Conservation (phyloP, 345 rosid genomes). For the Eucalyptus tenuipes region DNA sequence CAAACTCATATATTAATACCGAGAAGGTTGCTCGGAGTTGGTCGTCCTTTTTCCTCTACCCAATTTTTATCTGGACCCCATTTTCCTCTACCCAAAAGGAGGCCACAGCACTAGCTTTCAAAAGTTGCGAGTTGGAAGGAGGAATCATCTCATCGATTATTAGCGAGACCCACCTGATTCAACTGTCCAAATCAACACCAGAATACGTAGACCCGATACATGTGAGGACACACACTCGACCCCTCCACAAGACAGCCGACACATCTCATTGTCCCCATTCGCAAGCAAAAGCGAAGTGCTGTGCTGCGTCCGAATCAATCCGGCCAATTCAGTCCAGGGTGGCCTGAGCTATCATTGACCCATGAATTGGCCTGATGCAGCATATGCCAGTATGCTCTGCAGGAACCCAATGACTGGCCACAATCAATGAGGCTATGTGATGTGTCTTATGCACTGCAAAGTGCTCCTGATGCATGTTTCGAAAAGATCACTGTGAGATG, state of each 20-base stretch:
- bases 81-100: not conserved
- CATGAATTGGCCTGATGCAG: not conserved
- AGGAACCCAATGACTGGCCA: not conserved
- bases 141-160: not conserved
- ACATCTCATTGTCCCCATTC: not conserved
- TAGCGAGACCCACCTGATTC: not conserved
- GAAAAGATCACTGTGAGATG: not conserved
- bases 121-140: not conserved
- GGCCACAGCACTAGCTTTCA: not conserved
- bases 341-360: not conserved
- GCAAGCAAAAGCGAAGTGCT: not conserved
- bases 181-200: not conserved
- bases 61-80: not conserved
- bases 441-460: not conserved
- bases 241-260: not conserved
- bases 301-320: not conserved
- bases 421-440: not conserved
- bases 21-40: not conserved
- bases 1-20: not conserved
- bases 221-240: not conserved
- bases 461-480: not conserved
- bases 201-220: not conserved
- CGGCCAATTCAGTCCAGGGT: not conserved
- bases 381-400: not conserved
- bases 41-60: not conserved